Evolutionary conservation across 768 basidiomycete species (phyloP).

Genomic region (Suillus weaverae): DNA sequence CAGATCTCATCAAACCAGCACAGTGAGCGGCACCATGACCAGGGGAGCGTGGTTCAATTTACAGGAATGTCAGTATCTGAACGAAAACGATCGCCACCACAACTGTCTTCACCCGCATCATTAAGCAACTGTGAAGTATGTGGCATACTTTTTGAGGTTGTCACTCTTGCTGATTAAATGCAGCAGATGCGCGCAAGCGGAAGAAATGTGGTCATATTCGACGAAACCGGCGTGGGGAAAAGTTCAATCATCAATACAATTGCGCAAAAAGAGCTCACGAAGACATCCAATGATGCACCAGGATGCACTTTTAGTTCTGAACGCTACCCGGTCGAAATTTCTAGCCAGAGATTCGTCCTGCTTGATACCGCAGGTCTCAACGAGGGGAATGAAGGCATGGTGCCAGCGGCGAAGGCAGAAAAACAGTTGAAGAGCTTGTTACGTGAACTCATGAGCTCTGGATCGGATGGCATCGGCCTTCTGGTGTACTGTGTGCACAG

Average conservation of each 20-base stretch:
- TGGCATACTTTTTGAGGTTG: neutral
- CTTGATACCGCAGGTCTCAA: slow-evolving; percentile 42
- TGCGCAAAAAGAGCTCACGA: slow-evolving; percentile 10
- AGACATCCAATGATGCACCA: slow-evolving; percentile 8
- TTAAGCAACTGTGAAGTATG: neutral
- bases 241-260: slow-evolving; percentile 30
- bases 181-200: neutral
- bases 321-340: slow-evolving; percentile 6
- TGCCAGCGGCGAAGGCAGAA: slow-evolving; percentile 14
- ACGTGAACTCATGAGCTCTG: slow-evolving; percentile 16
- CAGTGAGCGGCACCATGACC: neutral
- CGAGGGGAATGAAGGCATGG: slow-evolving; percentile 21
- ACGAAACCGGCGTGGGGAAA: slow-evolving; percentile 27
- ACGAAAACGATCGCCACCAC: neutral
- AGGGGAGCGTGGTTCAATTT: neutral
- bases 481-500: slow-evolving; percentile 40
- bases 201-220: slow-evolving; percentile 24
- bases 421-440: slow-evolving; percentile 21
- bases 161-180: neutral
- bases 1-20: neutral
- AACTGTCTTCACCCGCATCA: neutral
- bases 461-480: slow-evolving; percentile 35
- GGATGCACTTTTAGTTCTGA: slow-evolving; percentile 18
- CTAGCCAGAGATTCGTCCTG: slow-evolving; percentile 7
- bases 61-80: neutral